phyloP scores from a whole-genome alignment of 495 filamentous ascomycete genomes.

The Hypoxylon crocopeplum region DNA sequence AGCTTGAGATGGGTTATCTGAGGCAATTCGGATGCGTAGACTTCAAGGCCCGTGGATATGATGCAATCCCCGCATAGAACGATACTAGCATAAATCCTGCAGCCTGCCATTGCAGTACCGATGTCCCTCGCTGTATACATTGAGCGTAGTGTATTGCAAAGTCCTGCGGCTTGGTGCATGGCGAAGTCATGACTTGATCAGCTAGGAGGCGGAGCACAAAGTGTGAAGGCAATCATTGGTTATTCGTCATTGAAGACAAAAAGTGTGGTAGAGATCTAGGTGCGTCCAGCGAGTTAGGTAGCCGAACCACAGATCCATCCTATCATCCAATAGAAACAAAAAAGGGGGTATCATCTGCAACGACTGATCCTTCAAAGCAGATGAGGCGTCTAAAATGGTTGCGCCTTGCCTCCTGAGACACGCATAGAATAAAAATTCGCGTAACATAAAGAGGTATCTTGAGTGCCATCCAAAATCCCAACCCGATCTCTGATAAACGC shows the following conservation, averaged over 20 bases:
- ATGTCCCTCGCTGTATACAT: background rate
- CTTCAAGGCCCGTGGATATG: too few species aligned
- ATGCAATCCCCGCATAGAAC: too few species aligned
- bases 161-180: background rate
- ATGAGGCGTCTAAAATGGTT: conserved; percentile 1
- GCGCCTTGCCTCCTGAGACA: conserved; percentile 17
- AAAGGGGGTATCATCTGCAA: conserved; percentile 31
- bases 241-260: background rate
- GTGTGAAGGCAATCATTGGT: background rate
- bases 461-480: conserved; percentile 30
- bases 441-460: conserved; percentile 33
- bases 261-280: conserved; percentile 7
- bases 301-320: conserved; percentile 20
- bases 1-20: too few species aligned
- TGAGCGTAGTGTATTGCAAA: background rate
- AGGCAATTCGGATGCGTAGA: too few species aligned
- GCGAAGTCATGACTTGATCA: conserved; percentile 4
- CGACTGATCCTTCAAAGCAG: conserved; percentile 2
- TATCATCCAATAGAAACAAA: conserved; percentile 20
- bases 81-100: background rate
- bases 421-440: conserved; percentile 11
- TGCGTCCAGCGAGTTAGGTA: conserved; percentile 9
- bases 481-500: conserved; percentile 33
- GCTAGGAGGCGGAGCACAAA: background rate
- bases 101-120: background rate